A percentile compares a stretch with the other conserved stretches of the same genome.
phyloP scores from a whole-genome alignment of 371 early-diverging fungal species.

The Mortierella sp. region DNA sequence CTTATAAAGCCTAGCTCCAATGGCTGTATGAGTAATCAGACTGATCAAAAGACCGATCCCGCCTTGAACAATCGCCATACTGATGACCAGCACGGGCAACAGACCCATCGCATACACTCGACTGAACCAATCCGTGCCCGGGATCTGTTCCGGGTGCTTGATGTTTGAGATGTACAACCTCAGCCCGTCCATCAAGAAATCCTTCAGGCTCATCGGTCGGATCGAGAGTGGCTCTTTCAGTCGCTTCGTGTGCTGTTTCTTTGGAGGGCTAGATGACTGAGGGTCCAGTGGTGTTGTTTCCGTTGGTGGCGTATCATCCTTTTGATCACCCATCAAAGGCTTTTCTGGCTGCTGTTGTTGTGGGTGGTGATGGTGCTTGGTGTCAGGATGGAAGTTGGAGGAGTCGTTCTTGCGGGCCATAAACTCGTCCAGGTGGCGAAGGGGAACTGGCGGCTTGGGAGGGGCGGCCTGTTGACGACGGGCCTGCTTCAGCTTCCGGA shows the following conservation, averaged over 20 bases:
- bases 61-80: conserved; percentile 33
- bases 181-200: conserved; percentile 31
- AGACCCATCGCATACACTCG: conserved; percentile 39
- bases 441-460: not conserved
- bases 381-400: not conserved
- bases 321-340: not conserved
- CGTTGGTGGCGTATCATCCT: not conserved
- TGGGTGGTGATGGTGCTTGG: not conserved
- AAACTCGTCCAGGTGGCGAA: conserved; percentile 29
- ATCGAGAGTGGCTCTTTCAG: conserved; percentile 34
- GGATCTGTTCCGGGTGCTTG: conserved; percentile 36
- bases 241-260: not conserved
- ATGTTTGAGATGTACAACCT: conserved; percentile 28
- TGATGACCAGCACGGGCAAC: conserved; percentile 39
- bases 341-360: not conserved
- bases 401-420: not conserved
- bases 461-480: conserved; percentile 26
- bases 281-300: not conserved
- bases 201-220: conserved; percentile 15
- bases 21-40: conserved; percentile 24
- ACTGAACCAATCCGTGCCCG: conserved; percentile 32
- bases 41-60: conserved; percentile 32
- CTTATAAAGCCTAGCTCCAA: conserved; percentile 23
- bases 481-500: conserved; percentile 10
- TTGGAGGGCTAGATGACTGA: not conserved